phyloP scores from a whole-genome alignment of 495 filamentous ascomycete species.

The Usnea hakonensis region DNA sequence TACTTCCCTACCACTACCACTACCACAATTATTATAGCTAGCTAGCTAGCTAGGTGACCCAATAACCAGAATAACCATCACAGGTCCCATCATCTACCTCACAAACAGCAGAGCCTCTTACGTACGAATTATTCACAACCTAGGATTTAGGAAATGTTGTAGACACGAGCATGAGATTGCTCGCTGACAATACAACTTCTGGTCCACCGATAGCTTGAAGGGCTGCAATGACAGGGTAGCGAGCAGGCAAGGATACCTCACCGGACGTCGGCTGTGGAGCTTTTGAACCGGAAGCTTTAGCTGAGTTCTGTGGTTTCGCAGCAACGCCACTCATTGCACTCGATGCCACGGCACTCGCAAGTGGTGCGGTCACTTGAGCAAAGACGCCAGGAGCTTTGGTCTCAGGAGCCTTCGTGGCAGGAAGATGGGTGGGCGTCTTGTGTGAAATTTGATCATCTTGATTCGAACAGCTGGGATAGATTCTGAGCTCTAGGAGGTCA shows the following conservation, averaged over 20 bases:
- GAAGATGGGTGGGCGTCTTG: neutral
- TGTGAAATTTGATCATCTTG: neutral
- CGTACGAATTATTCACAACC: neutral
- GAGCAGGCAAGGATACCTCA: slow-evolving; percentile 5
- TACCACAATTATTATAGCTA: neutral
- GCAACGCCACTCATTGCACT: neutral
- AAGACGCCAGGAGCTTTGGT: neutral
- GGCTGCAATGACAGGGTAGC: slow-evolving; percentile 5
- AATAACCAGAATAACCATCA: too few species aligned
- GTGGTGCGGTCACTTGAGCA: neutral
- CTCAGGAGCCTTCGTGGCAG: neutral
- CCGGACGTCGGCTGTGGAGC: neutral
- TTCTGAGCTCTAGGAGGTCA: too few species aligned
- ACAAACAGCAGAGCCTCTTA: too few species aligned
- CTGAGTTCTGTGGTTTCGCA: neutral
- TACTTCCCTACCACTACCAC: too few species aligned
- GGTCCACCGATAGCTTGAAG: slow-evolving; percentile 10
- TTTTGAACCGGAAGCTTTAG: neutral
- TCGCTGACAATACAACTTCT: slow-evolving; percentile 1
- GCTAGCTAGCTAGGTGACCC: too few species aligned
- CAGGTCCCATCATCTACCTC: too few species aligned
- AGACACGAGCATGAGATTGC: slow-evolving; percentile 5
- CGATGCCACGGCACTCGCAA: neutral
- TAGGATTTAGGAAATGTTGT: slow-evolving; percentile 14
- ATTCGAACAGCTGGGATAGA: too few species aligned